Base-by-base conservation (phyloP, 2,329 filamentous ascomycete genomes). In the Ampelomyces quisqualis region DNA sequence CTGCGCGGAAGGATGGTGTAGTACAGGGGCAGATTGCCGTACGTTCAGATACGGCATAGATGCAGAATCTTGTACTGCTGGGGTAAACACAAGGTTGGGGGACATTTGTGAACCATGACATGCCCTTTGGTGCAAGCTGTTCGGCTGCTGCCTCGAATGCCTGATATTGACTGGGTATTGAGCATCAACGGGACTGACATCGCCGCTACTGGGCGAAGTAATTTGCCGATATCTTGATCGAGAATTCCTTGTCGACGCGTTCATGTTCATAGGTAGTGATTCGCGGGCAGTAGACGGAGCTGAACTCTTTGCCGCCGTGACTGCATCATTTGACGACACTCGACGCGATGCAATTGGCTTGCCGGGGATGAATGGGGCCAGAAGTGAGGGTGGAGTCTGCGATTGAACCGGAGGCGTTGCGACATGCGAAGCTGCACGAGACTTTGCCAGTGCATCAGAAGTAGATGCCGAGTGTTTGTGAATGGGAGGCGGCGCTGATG, bases 141-240 rank as follows among this genome's bases (percentile, higher is more conserved):
- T 10, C 5, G 11, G 7, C 10, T 28, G 32, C 24, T 15, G 30
- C 17, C 33, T 32, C 6, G 21, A 13, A n/a, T 28, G 26, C 9
- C 7, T 22, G 15, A 10, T 14, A 23, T 29, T 6, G 3, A n/a
- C 24, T 5, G 20, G 18, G 7, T 7, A 19, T 9, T 24, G 28
- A 18, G 19, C 5, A 22, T 21, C 24, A 17, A 22, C 3, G 3
- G 23, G 33, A 15, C 34, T 29, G 11, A 20, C 30, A 13, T 40
- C 27, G 15, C 34, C 27, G 8, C 22, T 19, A n/a, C 30, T 40
- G 9, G 28, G 27, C 17, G 45, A 45, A 35, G 39, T 49, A 10
- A 34, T 34, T 7, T 41, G 34, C 1, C 47, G 47, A 29, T 56
- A 55, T 43, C 52, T 50, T 18, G 52, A 51, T 2, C 40, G 50